These are phyloP conservation scores for Didymella pinodella DNA, from an alignment of 2,329 filamentous ascomycete genomes.

Conservation along the genomic window DNA sequence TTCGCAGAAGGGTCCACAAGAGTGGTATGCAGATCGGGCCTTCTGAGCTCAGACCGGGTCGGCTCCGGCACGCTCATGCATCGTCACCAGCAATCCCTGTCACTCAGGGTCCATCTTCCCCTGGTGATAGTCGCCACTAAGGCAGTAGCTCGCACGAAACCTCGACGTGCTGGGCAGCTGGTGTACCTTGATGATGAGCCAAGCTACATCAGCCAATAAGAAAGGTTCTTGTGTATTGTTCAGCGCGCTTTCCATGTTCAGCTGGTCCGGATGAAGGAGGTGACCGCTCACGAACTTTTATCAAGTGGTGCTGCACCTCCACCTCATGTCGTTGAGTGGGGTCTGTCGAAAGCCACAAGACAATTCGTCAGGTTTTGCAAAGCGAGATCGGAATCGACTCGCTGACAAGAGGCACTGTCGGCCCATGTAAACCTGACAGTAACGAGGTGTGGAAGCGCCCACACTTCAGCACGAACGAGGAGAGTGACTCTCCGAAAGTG, in stretches of 20 bases:
- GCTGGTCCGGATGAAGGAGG: constrained; percentile 11
- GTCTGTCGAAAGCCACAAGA: background rate
- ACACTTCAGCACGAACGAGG: background rate
- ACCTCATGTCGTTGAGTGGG: constrained; percentile 14
- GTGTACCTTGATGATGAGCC: background rate
- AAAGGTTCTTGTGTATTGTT: background rate
- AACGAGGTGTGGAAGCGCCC: background rate
- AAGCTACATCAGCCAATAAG: background rate
- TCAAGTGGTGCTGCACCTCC: constrained; percentile 1
- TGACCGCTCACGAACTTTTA: background rate
- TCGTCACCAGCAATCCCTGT: constrained; percentile 11
- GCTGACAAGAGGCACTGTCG: constrained; percentile 16
- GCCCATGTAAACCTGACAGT: background rate
- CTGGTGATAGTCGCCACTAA: constrained; percentile 25
- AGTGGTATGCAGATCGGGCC: background rate
- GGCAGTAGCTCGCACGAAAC: constrained; percentile 12
- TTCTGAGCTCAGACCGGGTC: background rate
- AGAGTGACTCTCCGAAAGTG: background rate
- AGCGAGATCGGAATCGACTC: constrained; percentile 21
- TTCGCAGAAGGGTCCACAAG: background rate
- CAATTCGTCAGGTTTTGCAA: constrained; percentile 4
- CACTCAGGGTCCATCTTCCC: constrained; percentile 16
- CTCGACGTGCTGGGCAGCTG: constrained; percentile 1
- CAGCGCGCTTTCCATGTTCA: background rate
- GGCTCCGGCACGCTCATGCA: constrained; percentile 11